Percentiles rank a stretch among this genome's conserved stretches.
Evolutionary conservation across 2,329 filamentous ascomycete species (phyloP).

Genomic region (Colletotrichum plurivorum): DNA sequence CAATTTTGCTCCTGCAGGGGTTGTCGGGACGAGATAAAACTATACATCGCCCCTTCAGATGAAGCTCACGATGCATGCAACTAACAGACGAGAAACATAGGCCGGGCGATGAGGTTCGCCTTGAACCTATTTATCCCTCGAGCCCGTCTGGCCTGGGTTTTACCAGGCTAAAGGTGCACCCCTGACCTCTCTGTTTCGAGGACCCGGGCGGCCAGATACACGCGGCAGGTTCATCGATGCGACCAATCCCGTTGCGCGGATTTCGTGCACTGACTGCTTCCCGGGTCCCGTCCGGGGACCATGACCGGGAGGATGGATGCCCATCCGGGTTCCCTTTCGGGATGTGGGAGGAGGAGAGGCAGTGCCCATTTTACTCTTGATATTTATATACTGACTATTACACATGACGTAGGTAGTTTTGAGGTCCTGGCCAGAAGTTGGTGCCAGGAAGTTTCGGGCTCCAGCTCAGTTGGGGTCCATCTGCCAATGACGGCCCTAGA

Average conservation of each 20-base stretch:
- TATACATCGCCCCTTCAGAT: not conserved
- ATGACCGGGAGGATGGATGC: not conserved
- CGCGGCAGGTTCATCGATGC: not conserved
- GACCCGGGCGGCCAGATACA: slow-evolving; percentile 10
- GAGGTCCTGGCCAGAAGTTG: not conserved
- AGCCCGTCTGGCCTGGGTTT: slow-evolving; percentile 5
- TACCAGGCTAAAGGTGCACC: not conserved
- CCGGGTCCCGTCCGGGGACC: not conserved
- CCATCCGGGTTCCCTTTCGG: slow-evolving; percentile 16
- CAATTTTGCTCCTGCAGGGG: not conserved
- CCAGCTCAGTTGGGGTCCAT: not conserved
- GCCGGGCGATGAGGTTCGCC: not conserved
- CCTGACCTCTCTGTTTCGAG: slow-evolving; percentile 5
- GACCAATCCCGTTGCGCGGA: slow-evolving; percentile 8
- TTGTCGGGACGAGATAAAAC: not conserved
- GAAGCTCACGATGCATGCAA: not conserved
- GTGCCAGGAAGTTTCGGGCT: too few species aligned
- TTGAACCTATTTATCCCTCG: slow-evolving; percentile 13
- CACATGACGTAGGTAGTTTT: not conserved
- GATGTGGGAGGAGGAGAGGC: slow-evolving; percentile 10
- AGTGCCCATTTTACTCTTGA: not conserved
- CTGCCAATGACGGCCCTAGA: not conserved
- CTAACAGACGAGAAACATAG: too few species aligned
- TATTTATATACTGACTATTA: not conserved
- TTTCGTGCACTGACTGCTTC: slow-evolving; percentile 20